These are phyloP conservation scores for Stenocarpella maydis DNA, from an alignment of 2,329 filamentous ascomycete species.

Conservation along the genomic window DNA sequence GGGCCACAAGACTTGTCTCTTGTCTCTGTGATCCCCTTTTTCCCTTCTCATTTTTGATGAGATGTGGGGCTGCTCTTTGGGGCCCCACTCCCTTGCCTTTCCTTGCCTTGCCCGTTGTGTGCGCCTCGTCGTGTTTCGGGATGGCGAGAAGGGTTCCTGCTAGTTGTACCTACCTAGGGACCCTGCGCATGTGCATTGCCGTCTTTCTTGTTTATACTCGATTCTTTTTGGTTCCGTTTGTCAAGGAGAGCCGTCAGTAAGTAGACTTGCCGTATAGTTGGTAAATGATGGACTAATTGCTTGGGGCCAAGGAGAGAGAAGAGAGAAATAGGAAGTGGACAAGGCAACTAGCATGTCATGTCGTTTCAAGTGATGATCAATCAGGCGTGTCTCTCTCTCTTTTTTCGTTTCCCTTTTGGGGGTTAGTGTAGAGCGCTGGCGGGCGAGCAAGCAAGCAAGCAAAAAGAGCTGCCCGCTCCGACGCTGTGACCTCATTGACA, in stretches of 20 bases:
- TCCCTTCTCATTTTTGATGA: constrained; percentile 18
- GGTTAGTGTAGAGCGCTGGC: too few species aligned
- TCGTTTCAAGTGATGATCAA: constrained; percentile 25
- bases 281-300: background rate
- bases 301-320: background rate
- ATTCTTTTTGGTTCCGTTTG: background rate
- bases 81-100: too few species aligned
- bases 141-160: background rate
- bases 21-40: constrained; percentile 9
- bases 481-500: constrained; percentile 26
- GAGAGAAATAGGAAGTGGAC: background rate
- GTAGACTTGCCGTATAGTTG: background rate
- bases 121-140: constrained; percentile 16
- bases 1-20: constrained; percentile 19
- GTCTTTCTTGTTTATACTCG: background rate
- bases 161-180: too few species aligned
- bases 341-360: constrained; percentile 1
- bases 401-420: background rate
- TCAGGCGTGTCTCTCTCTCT: background rate
- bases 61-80: constrained; percentile 1
- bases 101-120: too few species aligned
- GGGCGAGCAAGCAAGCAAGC: background rate
- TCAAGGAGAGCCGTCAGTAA: background rate
- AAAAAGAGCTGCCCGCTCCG: background rate
- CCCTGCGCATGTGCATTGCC: background rate